phyloP scores from a whole-genome alignment of 768 basidiomycete genomes.

The Asterophora lycoperdoides region DNA sequence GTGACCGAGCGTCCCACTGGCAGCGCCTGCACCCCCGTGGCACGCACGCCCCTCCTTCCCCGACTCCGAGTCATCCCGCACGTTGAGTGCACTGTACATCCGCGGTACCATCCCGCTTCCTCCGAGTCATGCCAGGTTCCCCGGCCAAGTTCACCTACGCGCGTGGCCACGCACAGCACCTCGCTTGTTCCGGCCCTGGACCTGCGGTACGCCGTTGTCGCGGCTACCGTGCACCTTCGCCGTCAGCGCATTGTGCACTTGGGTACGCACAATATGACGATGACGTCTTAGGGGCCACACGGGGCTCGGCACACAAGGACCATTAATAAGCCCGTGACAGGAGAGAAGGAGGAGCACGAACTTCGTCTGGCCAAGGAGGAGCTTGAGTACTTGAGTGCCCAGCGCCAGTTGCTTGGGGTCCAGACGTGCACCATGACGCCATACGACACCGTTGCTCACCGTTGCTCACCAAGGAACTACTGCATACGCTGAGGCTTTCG shows the following conservation, averaged over 20 bases:
- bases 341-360: background rate
- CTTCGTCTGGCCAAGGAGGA: background rate
- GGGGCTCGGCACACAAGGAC: constrained; percentile 36
- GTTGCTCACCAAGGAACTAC: constrained; percentile 59
- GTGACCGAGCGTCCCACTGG: no score
- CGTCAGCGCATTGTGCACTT: no score
- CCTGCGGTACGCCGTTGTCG: constrained; percentile 69
- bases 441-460: no score
- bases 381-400: no score
- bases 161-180: constrained; percentile 65
- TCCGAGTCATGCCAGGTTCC: constrained; percentile 87
- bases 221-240: constrained; percentile 46
- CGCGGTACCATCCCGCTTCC: no score
- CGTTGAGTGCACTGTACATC: no score
- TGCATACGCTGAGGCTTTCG: constrained; percentile 54
- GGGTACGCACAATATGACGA: constrained; percentile 58
- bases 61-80: no score
- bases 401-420: constrained; percentile 22
- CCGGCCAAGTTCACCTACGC: constrained; percentile 99
- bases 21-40: no score
- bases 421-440: constrained; percentile 39
- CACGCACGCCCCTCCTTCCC: no score
- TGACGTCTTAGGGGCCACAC: constrained; percentile 71
- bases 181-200: constrained; percentile 60
- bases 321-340: no score